Conservation (phyloP, 2,329 filamentous ascomycete genomes). For the Aphanocladium album region DNA sequence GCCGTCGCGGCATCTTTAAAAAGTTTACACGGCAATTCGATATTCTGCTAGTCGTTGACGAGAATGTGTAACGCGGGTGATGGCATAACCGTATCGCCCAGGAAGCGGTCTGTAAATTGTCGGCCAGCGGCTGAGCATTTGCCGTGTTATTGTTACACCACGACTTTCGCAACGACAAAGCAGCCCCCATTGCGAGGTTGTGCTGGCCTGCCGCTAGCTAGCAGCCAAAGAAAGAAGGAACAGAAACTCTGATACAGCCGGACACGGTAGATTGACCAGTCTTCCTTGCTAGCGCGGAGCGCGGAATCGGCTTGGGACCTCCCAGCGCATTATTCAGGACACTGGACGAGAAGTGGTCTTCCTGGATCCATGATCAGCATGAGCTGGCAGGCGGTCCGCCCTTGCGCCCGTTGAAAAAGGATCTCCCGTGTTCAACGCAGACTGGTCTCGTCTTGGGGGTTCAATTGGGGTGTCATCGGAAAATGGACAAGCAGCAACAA, state of each 20-base stretch:
- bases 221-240: background rate
- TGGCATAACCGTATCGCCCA: too few relatives aligned
- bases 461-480: too few relatives aligned
- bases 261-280: background rate
- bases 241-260: background rate
- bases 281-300: background rate
- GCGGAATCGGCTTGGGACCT: background rate
- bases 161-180: too few relatives aligned
- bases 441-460: too few relatives aligned
- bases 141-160: too few relatives aligned
- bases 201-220: background rate
- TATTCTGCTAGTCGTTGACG: background rate
- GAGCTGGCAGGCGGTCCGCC: background rate
- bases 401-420: too few relatives aligned
- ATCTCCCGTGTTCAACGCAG: too few relatives aligned
- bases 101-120: too few relatives aligned
- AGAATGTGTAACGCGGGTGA: too few relatives aligned
- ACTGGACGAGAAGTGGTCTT: background rate
- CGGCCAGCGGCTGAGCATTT: too few relatives aligned
- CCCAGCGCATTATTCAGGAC: slow-evolving; percentile 3
- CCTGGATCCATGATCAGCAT: background rate
- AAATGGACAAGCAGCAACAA: too few relatives aligned
- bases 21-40: background rate
- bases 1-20: background rate
- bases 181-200: background rate